phyloP scores from a whole-genome alignment of 1,139 yeast species.

The Debaryomyces nepalensis region DNA sequence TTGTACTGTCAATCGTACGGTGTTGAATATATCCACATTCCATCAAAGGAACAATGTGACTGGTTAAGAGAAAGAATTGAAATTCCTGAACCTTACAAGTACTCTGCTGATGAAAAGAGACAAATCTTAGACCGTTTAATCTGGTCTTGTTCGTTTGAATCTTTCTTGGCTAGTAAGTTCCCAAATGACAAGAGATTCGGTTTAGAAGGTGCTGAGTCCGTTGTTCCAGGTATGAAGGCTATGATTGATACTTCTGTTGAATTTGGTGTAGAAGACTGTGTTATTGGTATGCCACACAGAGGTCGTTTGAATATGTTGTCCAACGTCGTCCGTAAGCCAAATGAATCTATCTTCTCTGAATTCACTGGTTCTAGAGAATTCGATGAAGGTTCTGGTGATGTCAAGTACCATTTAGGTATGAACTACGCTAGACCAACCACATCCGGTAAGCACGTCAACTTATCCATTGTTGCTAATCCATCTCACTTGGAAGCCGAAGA shows the following conservation, averaged over 20 bases:
- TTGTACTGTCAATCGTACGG: slow-evolving; percentile 91
- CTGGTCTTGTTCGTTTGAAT: slow-evolving; percentile 95
- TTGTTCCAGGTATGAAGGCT: slow-evolving; percentile 96
- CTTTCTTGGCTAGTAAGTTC: slow-evolving; percentile 90
- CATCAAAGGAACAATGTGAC: slow-evolving; percentile 93
- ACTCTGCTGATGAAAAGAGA: slow-evolving; percentile 87
- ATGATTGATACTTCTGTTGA: slow-evolving; percentile 94
- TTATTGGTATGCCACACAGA: slow-evolving; percentile 99
- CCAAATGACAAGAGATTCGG: slow-evolving; percentile 99
- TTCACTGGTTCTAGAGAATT: slow-evolving; percentile 87
- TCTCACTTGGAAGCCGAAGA: slow-evolving; percentile 99
- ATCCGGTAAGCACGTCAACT: slow-evolving; percentile 93
- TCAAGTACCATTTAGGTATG: slow-evolving; percentile 98
- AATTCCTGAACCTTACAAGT: slow-evolving; percentile 86
- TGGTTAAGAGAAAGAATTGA: slow-evolving; percentile 98
- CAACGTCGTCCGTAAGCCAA: slow-evolving; percentile 97
- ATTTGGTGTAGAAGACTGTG: slow-evolving; percentile 91
- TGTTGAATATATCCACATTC: slow-evolving; percentile 94
- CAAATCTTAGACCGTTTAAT: slow-evolving; percentile 94
- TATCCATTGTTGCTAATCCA: slow-evolving; percentile 97
- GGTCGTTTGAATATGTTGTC: slow-evolving; percentile 98
- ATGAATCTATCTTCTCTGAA: slow-evolving; percentile 95
- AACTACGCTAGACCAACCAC: slow-evolving; percentile 99
- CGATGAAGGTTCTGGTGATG: slow-evolving; percentile 97
- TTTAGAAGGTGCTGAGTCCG: slow-evolving; percentile 96